Conservation (phyloP, 306 rosid species). For the Quillaja saponaria region DNA sequence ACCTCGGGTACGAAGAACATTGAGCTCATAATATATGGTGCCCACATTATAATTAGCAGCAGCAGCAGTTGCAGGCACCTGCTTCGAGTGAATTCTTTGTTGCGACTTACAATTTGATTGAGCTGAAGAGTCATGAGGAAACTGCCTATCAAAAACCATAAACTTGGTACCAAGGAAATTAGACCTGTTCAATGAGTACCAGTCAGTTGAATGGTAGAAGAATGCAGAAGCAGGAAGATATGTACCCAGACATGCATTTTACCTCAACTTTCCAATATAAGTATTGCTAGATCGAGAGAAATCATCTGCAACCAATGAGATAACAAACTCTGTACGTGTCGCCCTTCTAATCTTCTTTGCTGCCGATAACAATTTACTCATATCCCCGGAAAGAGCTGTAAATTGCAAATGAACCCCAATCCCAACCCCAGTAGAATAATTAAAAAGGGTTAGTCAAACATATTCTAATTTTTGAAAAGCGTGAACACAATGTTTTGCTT, state of each 20-base stretch:
- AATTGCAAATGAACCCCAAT: not conserved
- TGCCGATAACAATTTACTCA: conserved; percentile 72
- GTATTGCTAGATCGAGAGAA: conserved; percentile 67
- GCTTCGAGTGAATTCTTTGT: conserved; percentile 53
- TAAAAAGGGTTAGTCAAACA: conserved; percentile 2
- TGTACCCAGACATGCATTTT: conserved; percentile 5
- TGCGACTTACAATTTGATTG: conserved; percentile 50
- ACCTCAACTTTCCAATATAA: conserved; percentile 83
- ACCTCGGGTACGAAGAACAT: conserved; percentile 90
- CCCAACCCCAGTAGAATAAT: conserved; percentile 8
- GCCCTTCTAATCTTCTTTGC: conserved; percentile 84
- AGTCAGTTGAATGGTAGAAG: conserved; percentile 22
- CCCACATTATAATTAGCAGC: conserved; percentile 55
- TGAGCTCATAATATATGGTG: conserved; percentile 74
- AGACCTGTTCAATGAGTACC: conserved; percentile 58
- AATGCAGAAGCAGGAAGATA: conserved; percentile 9
- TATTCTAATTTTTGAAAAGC: not conserved
- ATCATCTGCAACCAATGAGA: conserved; percentile 70
- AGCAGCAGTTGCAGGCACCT: conserved; percentile 56
- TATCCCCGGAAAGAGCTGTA: conserved; percentile 78
- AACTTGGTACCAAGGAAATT: conserved; percentile 94
- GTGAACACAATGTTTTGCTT: conserved; percentile 13
- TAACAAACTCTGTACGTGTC: conserved; percentile 66
- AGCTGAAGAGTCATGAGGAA: conserved; percentile 46
- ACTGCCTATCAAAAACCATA: conserved; percentile 59